Evolutionary conservation across 2,329 filamentous ascomycete species (phyloP).

Genomic region (Colletotrichum tamarilloi): DNA sequence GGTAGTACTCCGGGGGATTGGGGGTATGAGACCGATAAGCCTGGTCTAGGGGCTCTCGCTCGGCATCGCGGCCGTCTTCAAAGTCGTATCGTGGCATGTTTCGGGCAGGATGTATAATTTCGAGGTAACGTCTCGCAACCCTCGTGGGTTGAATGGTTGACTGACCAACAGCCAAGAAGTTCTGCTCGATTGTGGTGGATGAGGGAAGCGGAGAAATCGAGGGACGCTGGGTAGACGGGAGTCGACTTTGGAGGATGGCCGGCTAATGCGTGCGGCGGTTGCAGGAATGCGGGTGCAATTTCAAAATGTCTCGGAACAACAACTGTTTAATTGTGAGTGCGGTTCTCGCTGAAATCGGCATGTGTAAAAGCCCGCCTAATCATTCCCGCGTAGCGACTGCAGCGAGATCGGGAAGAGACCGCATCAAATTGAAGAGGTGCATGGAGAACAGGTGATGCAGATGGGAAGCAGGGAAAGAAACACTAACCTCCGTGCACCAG

Average conservation of each 20-base stretch:
- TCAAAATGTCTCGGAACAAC: constrained; percentile 23
- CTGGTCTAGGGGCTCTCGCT: constrained; percentile 37
- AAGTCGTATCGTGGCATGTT: constrained; percentile 38
- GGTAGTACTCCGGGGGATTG: constrained; percentile 28
- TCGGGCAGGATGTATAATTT: constrained; percentile 32
- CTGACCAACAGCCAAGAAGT: constrained; percentile 16
- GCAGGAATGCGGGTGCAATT: constrained; percentile 24
- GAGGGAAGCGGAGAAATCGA: neutral
- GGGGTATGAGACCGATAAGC: constrained; percentile 33
- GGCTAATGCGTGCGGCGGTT: constrained; percentile 7
- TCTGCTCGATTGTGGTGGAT: neutral
- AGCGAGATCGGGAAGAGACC: constrained; percentile 7
- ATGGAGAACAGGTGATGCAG: neutral
- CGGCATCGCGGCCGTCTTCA: constrained; percentile 30
- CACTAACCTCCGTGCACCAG: constrained; percentile 27
- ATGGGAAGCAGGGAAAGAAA: neutral
- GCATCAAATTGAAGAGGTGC: constrained; percentile 2
- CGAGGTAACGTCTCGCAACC: constrained; percentile 15
- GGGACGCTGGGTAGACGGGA: constrained; percentile 4
- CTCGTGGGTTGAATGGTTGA: constrained; percentile 19
- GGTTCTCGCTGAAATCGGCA: constrained; percentile 6
- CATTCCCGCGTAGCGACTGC: constrained; percentile 18
- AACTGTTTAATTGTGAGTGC: constrained; percentile 28
- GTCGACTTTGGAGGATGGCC: neutral
- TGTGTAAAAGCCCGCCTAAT: neutral